phyloP scores from a whole-genome alignment of 208 protist genomes.

The Leptomonas pyrrhocoris region DNA sequence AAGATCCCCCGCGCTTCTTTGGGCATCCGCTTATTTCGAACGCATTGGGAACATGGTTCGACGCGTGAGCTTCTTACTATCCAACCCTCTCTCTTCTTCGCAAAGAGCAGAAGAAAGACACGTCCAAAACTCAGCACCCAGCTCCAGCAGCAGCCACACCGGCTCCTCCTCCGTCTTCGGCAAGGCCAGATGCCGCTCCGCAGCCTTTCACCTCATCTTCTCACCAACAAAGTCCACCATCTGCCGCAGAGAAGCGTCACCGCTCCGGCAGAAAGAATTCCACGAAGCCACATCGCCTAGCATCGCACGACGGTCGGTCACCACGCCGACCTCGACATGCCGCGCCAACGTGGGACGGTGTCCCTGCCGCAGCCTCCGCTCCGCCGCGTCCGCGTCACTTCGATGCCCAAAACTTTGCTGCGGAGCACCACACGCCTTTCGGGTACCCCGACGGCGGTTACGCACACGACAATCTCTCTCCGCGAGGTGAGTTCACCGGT shows the following conservation, averaged over 20 bases:
- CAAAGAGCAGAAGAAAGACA: too few species aligned
- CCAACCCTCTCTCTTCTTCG: too few species aligned
- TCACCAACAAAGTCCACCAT: not conserved
- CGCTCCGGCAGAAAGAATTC: not conserved
- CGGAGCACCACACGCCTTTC: conserved; percentile 12
- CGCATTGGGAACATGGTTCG: too few species aligned
- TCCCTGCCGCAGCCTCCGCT: not conserved
- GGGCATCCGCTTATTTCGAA: too few species aligned
- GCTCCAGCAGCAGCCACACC: too few species aligned
- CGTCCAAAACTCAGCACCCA: too few species aligned
- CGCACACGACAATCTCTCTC: not conserved
- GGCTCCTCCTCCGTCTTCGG: too few species aligned
- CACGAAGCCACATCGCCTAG: not conserved
- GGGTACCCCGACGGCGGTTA: not conserved
- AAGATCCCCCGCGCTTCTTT: too few species aligned
- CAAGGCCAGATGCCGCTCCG: not conserved
- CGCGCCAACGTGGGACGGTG: not conserved
- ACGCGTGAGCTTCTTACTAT: too few species aligned
- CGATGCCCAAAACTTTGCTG: not conserved
- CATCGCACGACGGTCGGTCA: not conserved
- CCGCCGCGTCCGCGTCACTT: not conserved
- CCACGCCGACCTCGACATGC: not conserved
- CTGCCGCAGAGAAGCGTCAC: not conserved
- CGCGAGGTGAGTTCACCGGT: conserved; percentile 4
- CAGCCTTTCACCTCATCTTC: not conserved